These are phyloP conservation scores for Sonneratia caseolaris DNA, from an alignment of 345 rosid genomes.

Conservation along the genomic window DNA sequence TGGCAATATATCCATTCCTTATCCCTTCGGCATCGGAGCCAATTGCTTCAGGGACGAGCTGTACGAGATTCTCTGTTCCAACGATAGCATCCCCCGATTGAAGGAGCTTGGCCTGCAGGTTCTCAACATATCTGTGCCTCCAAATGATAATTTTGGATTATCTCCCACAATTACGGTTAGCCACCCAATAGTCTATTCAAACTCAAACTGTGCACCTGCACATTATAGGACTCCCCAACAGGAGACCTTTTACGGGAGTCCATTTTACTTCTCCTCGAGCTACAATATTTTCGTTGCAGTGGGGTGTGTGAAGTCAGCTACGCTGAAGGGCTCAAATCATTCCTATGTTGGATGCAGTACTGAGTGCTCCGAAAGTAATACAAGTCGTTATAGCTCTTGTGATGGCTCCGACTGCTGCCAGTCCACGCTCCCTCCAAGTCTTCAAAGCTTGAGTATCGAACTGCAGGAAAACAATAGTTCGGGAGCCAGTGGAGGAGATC, in stretches of 20 bases:
- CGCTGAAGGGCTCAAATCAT: neutral
- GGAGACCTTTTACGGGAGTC: neutral
- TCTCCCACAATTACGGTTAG: neutral
- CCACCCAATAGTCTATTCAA: neutral
- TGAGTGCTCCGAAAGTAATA: neutral
- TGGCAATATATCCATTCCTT: slow-evolving; percentile 4
- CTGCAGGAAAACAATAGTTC: too few species aligned
- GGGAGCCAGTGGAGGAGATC: neutral
- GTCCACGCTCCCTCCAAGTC: neutral
- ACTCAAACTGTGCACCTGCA: neutral
- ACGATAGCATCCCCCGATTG: neutral
- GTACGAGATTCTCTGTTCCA: slow-evolving; percentile 4
- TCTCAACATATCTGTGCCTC: neutral
- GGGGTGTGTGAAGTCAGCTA: neutral
- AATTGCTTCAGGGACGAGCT: neutral
- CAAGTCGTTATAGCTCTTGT: neutral
- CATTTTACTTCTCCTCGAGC: neutral
- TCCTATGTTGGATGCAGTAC: slow-evolving; percentile 1
- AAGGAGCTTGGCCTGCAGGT: neutral
- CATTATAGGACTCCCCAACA: too few species aligned
- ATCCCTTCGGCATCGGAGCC: slow-evolving; percentile 11
- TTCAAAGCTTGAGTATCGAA: neutral
- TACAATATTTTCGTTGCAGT: neutral
- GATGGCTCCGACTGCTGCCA: slow-evolving; percentile 1
- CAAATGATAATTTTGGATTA: neutral